Evolutionary conservation across 2,329 filamentous ascomycete genomes (phyloP).

Genomic region (Colletotrichum paranaense): DNA sequence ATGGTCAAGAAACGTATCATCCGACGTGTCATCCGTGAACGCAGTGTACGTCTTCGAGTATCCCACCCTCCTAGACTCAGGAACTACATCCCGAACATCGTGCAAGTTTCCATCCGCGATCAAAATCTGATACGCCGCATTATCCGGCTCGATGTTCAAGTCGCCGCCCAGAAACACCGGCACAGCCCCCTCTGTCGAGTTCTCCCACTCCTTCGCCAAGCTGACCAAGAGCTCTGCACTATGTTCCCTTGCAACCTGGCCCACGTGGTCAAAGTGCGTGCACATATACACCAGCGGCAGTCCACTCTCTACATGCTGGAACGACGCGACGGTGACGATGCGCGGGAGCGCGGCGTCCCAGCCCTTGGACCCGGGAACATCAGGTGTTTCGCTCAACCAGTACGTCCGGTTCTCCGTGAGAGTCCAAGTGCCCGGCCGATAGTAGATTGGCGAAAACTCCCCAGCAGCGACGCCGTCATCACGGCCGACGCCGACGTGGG

Average conservation of each 20-base stretch:
- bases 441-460: slow-evolving; percentile 78
- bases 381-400: slow-evolving; percentile 72
- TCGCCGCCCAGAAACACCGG: slow-evolving; percentile 48
- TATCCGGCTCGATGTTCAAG: slow-evolving; percentile 44
- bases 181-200: not conserved
- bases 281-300: slow-evolving; percentile 57
- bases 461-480: slow-evolving; percentile 69
- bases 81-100: slow-evolving; percentile 41
- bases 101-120: slow-evolving; percentile 38
- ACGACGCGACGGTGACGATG: slow-evolving; percentile 59
- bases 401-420: slow-evolving; percentile 64
- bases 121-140: slow-evolving; percentile 41
- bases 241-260: slow-evolving; percentile 52
- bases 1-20: slow-evolving; percentile 42
- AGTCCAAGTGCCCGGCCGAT: slow-evolving; percentile 63
- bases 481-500: slow-evolving; percentile 66
- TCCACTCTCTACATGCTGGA: slow-evolving; percentile 52
- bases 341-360: slow-evolving; percentile 62
- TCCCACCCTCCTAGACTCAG: slow-evolving; percentile 39
- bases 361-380: slow-evolving; percentile 64
- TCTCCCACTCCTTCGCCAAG: slow-evolving; percentile 43
- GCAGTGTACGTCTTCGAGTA: slow-evolving; percentile 45
- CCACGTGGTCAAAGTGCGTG: slow-evolving; percentile 65
- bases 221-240: slow-evolving; percentile 51
- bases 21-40: slow-evolving; percentile 38